Evolutionary conservation across 768 basidiomycete species (phyloP), one percentile per base, ranked within the genome.

Genomic region (Infundibulicybe gibba): DNA sequence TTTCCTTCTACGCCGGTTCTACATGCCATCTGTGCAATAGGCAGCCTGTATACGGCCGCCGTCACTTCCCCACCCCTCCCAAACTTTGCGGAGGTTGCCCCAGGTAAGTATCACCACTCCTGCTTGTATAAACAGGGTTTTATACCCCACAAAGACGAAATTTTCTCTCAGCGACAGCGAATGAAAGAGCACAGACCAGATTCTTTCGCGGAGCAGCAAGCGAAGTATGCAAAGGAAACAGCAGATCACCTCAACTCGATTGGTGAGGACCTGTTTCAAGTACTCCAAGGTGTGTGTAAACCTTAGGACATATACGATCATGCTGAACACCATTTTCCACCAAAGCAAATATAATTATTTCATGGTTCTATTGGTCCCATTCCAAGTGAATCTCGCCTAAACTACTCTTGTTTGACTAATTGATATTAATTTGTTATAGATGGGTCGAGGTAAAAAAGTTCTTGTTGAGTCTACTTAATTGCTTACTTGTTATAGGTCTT

Each of bases 21-120:
- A 0, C 91, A 94, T 58, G 88, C 89, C n/a, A 87, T 94, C 42
- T 91, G 90, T 63, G 90, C 89, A 2, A 72, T 85, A 32, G 84
- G 86, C 13, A 83, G 87, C 48, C 66, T 85, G 16, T 90, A 90
- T 53, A 90, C 87, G 1, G 80, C 83, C 13, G 83, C 80, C 3
- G 79, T 85, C 3, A 68, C 76, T 10, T 79, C 76, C 3, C 75
- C 80, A 16, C 78, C 81, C 2, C 63, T 73, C 30, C 75, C 76
- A 16, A 67, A 77, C 49, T 75, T 77, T 44, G 64, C 67, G 31
- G 69, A 79, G 54, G 68, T 73, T 30, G 65, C 71, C 32, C 71
- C 76, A 60, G 72, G 74, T 75, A 60, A 48, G 57, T 54, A 32
- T 50, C 14, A 31, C 32, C 33, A 2, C 34, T 40, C 39, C 32